Evolutionary conservation across 2,329 filamentous ascomycete species (phyloP).

Genomic region (Pseudogymnoascus sp.): DNA sequence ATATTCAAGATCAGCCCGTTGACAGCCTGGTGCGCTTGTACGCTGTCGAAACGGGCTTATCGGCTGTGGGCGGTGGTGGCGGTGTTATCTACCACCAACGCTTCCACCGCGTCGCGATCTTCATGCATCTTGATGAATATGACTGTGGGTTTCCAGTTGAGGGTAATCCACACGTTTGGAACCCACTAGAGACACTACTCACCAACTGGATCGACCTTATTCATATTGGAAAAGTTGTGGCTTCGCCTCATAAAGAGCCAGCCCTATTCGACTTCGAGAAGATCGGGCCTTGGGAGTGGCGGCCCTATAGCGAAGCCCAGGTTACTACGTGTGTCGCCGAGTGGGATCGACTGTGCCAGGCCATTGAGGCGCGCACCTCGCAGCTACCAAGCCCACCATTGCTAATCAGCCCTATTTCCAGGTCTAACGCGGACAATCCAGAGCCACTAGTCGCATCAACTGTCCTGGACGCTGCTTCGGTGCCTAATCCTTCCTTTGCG

Average conservation of each 20-base stretch:
- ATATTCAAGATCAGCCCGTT: slow-evolving; percentile 13
- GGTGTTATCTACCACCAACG: slow-evolving; percentile 28
- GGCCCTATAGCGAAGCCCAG: slow-evolving; percentile 27
- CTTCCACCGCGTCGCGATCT: slow-evolving; percentile 15
- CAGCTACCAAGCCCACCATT: slow-evolving; percentile 10
- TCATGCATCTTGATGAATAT: slow-evolving; percentile 16
- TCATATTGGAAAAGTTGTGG: slow-evolving; percentile 18
- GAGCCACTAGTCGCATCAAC: not conserved
- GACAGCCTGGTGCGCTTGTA: slow-evolving; percentile 11
- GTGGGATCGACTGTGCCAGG: slow-evolving; percentile 23
- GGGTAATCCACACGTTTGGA: slow-evolving; percentile 19
- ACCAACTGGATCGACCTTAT: slow-evolving; percentile 23
- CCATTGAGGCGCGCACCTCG: slow-evolving; percentile 26
- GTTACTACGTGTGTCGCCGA: slow-evolving; percentile 21
- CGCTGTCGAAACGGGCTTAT: slow-evolving; percentile 26
- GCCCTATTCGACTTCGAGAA: slow-evolving; percentile 19
- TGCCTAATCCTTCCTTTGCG: not conserved
- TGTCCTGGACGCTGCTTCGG: not conserved
- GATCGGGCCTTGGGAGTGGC: slow-evolving; percentile 26
- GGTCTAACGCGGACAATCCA: not conserved
- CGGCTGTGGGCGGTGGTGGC: slow-evolving; percentile 20
- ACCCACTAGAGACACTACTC: slow-evolving; percentile 23
- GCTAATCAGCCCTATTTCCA: not conserved
- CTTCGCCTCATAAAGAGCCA: slow-evolving; percentile 14
- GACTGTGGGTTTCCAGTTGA: slow-evolving; percentile 18